phyloP scores from a whole-genome alignment of 2,329 filamentous ascomycete genomes.

The Neonectria ditissima region DNA sequence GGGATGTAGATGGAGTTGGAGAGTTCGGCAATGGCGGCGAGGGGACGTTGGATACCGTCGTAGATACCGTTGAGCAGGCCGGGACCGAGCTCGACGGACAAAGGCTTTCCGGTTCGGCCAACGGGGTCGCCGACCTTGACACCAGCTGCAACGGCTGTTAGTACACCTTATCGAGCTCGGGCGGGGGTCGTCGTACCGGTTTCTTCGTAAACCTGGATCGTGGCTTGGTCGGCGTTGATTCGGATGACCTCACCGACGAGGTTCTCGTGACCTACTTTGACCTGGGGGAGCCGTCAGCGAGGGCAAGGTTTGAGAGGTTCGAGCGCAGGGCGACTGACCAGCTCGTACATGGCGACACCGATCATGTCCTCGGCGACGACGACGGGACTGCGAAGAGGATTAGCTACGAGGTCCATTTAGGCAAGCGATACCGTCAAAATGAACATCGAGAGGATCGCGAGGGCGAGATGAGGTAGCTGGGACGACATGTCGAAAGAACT shows the following conservation, averaged over 20 bases:
- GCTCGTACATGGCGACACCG: constrained; percentile 99
- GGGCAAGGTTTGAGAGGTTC: constrained; percentile 13
- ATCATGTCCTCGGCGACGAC: constrained; percentile 98
- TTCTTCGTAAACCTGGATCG: constrained; percentile 99
- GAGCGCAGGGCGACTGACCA: constrained; percentile 68
- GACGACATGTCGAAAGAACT: constrained; percentile 47
- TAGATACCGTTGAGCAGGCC: constrained; percentile 99
- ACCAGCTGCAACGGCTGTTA: constrained; percentile 72
- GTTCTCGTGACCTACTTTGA: constrained; percentile 90
- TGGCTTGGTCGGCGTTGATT: constrained; percentile 94
- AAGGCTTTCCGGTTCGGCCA: constrained; percentile 87
- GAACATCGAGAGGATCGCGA: constrained; percentile 15
- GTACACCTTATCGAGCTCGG: constrained; percentile 19
- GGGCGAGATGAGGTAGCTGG: constrained; percentile 12
- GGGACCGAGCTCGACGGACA: constrained; percentile 96
- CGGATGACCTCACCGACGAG: constrained; percentile 98
- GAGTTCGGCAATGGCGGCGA: constrained; percentile 82
- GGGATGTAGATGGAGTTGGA: constrained; percentile 97
- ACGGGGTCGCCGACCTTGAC: constrained; percentile 97
- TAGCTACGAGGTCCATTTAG: constrained; percentile 41
- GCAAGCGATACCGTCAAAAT: constrained; percentile 19
- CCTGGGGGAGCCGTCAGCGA: constrained; percentile 60
- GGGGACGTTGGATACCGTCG: constrained; percentile 97
- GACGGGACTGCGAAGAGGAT: constrained; percentile 74
- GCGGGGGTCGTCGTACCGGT: constrained; percentile 73